phyloP scores from a whole-genome alignment of 1,284 basidiomycete genomes.

The Tetrapyrgos nigripes region DNA sequence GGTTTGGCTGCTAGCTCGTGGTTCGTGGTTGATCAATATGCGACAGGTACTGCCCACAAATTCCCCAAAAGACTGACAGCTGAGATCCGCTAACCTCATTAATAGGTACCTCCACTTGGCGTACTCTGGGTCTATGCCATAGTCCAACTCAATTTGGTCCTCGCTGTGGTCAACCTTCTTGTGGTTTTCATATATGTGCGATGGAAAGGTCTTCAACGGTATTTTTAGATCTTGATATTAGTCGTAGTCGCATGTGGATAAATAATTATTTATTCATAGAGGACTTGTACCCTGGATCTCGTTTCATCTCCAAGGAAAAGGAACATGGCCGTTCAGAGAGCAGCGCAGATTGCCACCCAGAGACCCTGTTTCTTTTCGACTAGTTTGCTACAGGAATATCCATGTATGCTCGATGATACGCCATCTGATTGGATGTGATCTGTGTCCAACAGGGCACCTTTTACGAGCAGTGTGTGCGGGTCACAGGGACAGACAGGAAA shows the following conservation, averaged over 20 bases:
- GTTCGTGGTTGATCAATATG: slow-evolving; percentile 72
- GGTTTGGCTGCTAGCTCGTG: slow-evolving; percentile 73
- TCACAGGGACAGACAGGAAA: not conserved
- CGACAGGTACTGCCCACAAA: slow-evolving; percentile 65
- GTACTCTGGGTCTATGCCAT: slow-evolving; percentile 79
- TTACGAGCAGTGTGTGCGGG: slow-evolving; percentile 60
- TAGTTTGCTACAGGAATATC: slow-evolving; percentile 18
- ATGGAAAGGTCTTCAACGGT: slow-evolving; percentile 50
- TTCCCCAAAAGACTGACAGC: not conserved
- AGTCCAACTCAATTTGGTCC: slow-evolving; percentile 67
- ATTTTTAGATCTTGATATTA: not conserved
- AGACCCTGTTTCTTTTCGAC: not conserved
- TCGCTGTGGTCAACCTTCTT: slow-evolving; percentile 63
- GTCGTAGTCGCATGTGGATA: no score
- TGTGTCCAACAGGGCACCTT: slow-evolving; percentile 81
- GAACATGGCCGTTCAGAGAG: not conserved
- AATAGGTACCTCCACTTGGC: slow-evolving; percentile 74
- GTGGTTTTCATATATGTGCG: slow-evolving; percentile 61
- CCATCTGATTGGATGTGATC: slow-evolving; percentile 64
- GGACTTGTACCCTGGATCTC: not conserved
- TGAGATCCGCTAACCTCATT: slow-evolving; percentile 4
- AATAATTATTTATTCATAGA: not conserved
- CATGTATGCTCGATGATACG: slow-evolving; percentile 83
- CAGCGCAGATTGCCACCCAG: not conserved
- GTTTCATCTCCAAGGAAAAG: not conserved